A percentile compares a stretch with the other conserved stretches of the same genome.
Evolutionary conservation across 2,329 filamentous ascomycete species (phyloP).

Genomic region (Diatrype stigma): DNA sequence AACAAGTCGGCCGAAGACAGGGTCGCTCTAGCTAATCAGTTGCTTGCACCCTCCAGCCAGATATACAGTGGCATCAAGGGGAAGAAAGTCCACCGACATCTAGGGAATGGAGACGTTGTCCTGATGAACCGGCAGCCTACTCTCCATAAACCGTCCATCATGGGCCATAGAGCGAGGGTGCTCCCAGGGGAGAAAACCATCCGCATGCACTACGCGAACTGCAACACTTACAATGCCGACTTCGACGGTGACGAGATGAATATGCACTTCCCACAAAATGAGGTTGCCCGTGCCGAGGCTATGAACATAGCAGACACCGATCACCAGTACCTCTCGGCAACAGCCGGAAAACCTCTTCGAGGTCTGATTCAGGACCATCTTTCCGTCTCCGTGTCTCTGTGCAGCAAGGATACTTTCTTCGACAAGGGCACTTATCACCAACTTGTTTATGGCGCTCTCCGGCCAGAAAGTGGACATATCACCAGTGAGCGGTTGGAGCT

Average conservation of each 20-base stretch:
- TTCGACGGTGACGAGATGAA: slow-evolving; percentile 99
- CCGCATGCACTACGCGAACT: slow-evolving; percentile 99
- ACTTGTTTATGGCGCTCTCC: slow-evolving; percentile 82
- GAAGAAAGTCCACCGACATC: slow-evolving; percentile 94
- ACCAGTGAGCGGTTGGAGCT: slow-evolving; percentile 77
- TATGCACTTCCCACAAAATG: slow-evolving; percentile 98
- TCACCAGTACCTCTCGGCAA: slow-evolving; percentile 93
- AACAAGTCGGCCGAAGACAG: slow-evolving; percentile 87
- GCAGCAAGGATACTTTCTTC: slow-evolving; percentile 88
- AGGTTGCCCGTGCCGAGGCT: slow-evolving; percentile 88
- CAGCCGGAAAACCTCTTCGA: slow-evolving; percentile 86
- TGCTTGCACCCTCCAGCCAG: slow-evolving; percentile 77
- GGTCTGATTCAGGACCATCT: slow-evolving; percentile 98
- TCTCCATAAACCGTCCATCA: slow-evolving; percentile 97
- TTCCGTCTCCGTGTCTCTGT: slow-evolving; percentile 87
- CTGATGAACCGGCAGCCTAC: slow-evolving; percentile 99
- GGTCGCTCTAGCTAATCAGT: slow-evolving; percentile 83
- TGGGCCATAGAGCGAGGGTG: slow-evolving; percentile 92
- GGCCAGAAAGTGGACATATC: slow-evolving; percentile 87
- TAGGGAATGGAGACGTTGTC: slow-evolving; percentile 95
- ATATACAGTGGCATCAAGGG: slow-evolving; percentile 72
- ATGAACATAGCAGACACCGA: slow-evolving; percentile 93
- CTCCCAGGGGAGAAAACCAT: slow-evolving; percentile 94
- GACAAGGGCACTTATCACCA: slow-evolving; percentile 85
- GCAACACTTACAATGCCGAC: slow-evolving; percentile 98